Evolutionary conservation across 2,329 filamentous ascomycete species (phyloP).

Genomic region (Purpureocillium takamizusanense): DNA sequence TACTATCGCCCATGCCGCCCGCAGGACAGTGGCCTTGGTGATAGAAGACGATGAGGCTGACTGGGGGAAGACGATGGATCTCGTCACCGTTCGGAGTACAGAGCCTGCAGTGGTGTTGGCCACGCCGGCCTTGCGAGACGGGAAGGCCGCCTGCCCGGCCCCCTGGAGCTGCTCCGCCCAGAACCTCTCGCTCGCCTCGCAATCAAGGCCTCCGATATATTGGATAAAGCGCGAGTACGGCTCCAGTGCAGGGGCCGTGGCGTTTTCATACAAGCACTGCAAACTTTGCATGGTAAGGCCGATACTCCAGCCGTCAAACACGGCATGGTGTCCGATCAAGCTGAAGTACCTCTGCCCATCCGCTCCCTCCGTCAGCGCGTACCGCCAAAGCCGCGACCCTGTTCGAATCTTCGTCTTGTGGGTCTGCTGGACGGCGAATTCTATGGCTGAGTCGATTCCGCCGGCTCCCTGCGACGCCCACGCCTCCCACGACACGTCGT

Average conservation of each 20-base stretch:
- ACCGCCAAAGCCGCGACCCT: not conserved
- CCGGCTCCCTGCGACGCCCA: no score
- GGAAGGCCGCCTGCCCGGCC: no score
- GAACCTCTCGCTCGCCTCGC: no score
- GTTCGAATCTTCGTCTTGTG: not conserved
- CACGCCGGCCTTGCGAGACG: not conserved
- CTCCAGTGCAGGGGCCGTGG: not conserved
- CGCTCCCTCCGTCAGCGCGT: not conserved
- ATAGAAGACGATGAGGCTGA: not conserved
- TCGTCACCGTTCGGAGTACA: not conserved
- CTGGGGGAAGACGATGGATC: no score
- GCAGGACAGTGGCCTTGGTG: not conserved
- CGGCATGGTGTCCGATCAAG: slow-evolving; percentile 15
- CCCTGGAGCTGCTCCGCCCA: no score
- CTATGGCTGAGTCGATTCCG: no score
- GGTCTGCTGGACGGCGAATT: not conserved
- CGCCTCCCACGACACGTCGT: not conserved
- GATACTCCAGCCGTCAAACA: slow-evolving; percentile 20
- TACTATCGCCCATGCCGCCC: slow-evolving; percentile 18
- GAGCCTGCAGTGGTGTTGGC: not conserved
- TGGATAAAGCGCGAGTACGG: slow-evolving; percentile 3
- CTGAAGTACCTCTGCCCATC: slow-evolving; percentile 9
- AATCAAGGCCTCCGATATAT: slow-evolving; percentile 1
- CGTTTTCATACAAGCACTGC: slow-evolving; percentile 1
- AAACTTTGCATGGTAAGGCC: slow-evolving; percentile 8